Conservation (phyloP, 306 rosid species). For the Dalbergia oliveri region DNA sequence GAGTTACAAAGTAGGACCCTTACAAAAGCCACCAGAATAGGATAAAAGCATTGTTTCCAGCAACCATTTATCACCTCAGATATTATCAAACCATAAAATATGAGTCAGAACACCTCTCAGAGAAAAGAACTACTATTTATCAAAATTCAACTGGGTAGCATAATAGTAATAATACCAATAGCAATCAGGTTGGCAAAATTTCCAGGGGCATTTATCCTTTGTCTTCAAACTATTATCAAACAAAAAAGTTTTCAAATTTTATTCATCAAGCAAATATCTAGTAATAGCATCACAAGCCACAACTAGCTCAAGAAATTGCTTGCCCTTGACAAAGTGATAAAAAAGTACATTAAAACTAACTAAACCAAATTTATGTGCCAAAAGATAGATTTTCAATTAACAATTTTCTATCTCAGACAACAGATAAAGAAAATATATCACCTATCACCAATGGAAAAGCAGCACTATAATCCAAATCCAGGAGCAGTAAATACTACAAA, state of each 20-base stretch:
- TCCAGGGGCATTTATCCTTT: background rate
- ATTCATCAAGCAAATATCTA: conserved; percentile 31
- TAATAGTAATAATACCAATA: background rate
- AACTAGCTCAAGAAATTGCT: conserved; percentile 3
- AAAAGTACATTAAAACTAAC: conserved; percentile 11
- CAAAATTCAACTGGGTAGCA: background rate
- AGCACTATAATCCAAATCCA: conserved; percentile 20
- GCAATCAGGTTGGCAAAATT: background rate
- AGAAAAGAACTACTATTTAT: background rate
- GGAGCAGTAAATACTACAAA: conserved; percentile 23
- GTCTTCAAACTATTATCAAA: background rate
- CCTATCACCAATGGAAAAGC: conserved; percentile 37
- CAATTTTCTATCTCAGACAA: conserved; percentile 21
- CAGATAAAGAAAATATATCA: conserved; percentile 18
- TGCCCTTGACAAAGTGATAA: background rate
- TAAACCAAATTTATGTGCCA: conserved; percentile 17
- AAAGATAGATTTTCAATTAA: conserved; percentile 25
- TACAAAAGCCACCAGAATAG: background rate
- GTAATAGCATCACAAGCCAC: conserved; percentile 5
- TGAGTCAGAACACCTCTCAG: background rate
- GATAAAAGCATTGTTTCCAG: background rate
- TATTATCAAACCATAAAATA: conserved; percentile 12
- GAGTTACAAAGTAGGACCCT: background rate
- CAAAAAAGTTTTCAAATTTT: background rate
- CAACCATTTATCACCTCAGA: background rate